Evolutionary conservation across 2,329 filamentous ascomycete species (phyloP).

Genomic region (Ilyonectria destructans): DNA sequence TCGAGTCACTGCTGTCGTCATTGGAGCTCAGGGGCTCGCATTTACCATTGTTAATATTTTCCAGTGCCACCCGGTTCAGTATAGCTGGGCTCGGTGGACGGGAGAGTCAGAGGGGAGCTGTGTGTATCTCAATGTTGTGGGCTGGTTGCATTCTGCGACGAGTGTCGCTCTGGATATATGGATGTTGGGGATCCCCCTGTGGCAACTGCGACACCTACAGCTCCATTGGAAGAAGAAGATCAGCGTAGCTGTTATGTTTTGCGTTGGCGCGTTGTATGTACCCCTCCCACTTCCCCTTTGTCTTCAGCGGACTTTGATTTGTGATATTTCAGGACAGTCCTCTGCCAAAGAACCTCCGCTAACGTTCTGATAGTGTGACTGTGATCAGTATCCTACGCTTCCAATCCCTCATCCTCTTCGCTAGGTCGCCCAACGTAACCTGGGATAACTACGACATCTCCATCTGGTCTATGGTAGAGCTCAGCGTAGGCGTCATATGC

Average conservation of each 20-base stretch:
- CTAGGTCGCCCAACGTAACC: not conserved
- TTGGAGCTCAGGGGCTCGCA: not conserved
- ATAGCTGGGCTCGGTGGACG: not conserved
- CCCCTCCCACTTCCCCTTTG: not conserved
- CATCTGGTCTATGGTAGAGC: not conserved
- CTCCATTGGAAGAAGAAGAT: constrained; percentile 6
- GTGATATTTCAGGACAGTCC: not conserved
- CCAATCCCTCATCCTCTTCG: not conserved
- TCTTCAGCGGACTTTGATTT: not conserved
- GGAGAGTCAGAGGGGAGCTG: not conserved
- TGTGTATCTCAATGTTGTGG: not conserved
- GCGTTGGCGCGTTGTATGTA: not conserved
- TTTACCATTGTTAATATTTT: not conserved
- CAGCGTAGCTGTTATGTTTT: not conserved
- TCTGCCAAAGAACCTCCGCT: not conserved
- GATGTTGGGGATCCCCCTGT: not conserved
- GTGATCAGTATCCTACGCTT: constrained; percentile 8
- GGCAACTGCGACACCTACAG: not conserved
- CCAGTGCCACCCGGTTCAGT: not conserved
- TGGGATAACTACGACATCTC: not conserved
- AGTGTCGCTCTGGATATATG: not conserved
- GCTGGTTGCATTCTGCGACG: not conserved
- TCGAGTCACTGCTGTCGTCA: not conserved
- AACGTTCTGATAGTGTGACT: not conserved
- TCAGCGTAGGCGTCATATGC: not conserved